phyloP scores from a whole-genome alignment of 75 land plant species.

The Gnetum montanum region DNA sequence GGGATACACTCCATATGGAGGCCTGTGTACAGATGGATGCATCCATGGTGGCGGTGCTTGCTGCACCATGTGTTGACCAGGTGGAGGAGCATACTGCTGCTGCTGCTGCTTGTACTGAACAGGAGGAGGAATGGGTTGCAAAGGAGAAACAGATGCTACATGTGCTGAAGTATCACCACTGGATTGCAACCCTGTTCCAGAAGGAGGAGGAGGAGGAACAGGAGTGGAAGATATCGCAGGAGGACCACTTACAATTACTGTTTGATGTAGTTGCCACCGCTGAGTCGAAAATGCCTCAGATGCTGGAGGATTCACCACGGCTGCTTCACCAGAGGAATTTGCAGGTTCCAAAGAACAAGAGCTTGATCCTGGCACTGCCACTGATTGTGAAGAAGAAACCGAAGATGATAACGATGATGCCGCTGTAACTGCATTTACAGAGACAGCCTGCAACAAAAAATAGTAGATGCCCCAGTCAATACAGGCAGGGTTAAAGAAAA shows the following conservation, averaged over 20 bases:
- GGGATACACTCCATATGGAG: constrained; percentile 31
- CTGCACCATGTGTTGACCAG: constrained; percentile 20
- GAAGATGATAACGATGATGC: constrained; percentile 4
- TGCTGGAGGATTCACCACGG: constrained; percentile 1
- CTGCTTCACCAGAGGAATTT: constrained; percentile 12
- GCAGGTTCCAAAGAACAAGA: constrained; percentile 14
- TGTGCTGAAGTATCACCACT: constrained; percentile 1
- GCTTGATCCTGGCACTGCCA: not conserved
- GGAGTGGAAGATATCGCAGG: constrained; percentile 4
- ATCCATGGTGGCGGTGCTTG: constrained; percentile 38
- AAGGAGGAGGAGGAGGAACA: constrained; percentile 1
- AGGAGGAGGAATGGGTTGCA: too few species aligned
- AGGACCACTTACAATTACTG: constrained; percentile 6
- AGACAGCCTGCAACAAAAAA: too few species aligned
- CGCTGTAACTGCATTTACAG: constrained; percentile 9
- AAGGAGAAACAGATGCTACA: not conserved
- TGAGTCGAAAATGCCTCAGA: constrained; percentile 5
- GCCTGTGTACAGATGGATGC: constrained; percentile 27
- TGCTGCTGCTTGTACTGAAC: constrained; percentile 23
- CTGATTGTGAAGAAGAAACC: not conserved
- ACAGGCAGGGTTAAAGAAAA: constrained; percentile 12
- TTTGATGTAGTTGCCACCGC: constrained; percentile 7
- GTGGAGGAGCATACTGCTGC: constrained; percentile 14
- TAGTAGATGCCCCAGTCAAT: constrained; percentile 3
- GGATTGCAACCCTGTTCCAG: not conserved